Base-by-base conservation (phyloP, 2,329 filamentous ascomycete genomes). In the Stemphylium vesicarium region DNA sequence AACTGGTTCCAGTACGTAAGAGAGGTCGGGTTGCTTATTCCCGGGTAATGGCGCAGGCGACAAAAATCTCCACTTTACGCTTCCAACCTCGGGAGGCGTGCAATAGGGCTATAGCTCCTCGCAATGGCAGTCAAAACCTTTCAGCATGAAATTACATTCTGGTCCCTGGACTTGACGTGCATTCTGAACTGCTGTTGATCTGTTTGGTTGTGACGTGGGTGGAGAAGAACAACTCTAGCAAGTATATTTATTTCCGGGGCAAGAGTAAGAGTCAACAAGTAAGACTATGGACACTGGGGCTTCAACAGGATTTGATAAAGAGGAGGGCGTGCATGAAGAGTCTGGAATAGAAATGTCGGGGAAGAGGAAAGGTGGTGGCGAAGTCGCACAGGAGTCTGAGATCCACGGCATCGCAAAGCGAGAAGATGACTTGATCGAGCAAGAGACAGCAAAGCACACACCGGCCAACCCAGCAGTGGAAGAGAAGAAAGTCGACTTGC, bases 401-500 rank as follows among this genome's bases (percentile, higher is more conserved):
- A 1, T 39, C 44, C 12, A 13, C 4, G n/a, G 10, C 8, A 29
- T 10, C 32, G 12, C 39, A 22, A 12, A 29, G 33, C 12, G 40
- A 24, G n/a, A 43, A 33, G 16, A 15, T 36, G 20, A 26, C 4
- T 22, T 11, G 15, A 33, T n/a, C 4, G 7, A 24, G 4, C 32
- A 11, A 7, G 44, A 50, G 13, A 11, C 26, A 11, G 2, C 26
- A 29, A 12, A 43, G 15, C 15, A 11, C 2, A 4, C 15, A 31
- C 18, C 33, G 26, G 49, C 50, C 48, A 31, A 50, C 12, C 29
- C 22, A 46, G 24, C 39, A 24, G 36, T 33, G 24, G 38, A 50
- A 22, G 57, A 57, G 41, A 61, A 63, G 29, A 38, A 33, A 9
- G 56, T 45, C 4, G 77, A 82, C 65, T 72, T 77, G 3, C 81